Conservation (phyloP, 1,284 basidiomycete genomes). For the Sphaerobolus stellatus region DNA sequence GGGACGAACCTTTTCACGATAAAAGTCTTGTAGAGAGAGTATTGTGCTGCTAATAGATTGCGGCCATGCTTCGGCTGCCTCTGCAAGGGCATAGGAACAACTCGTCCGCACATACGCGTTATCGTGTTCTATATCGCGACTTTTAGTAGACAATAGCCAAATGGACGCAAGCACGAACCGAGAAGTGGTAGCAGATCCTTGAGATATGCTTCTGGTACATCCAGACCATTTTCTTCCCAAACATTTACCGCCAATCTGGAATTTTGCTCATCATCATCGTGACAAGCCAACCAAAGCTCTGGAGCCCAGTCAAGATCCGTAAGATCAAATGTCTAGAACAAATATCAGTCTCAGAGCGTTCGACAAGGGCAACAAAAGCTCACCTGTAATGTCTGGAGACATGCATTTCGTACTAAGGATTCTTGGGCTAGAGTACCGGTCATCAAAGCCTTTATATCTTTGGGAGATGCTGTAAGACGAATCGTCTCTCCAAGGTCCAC, state of each 20-base stretch:
- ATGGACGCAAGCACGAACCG: constrained; percentile 44
- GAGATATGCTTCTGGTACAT: constrained; percentile 78
- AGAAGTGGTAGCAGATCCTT: constrained; percentile 66
- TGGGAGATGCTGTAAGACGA: constrained; percentile 57
- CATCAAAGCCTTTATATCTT: constrained; percentile 71
- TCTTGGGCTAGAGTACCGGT: constrained; percentile 83
- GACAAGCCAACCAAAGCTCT: constrained; percentile 85
- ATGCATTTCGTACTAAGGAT: constrained; percentile 84
- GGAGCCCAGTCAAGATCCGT: constrained; percentile 94
- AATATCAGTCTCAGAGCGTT: constrained; percentile 7
- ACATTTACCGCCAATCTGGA: constrained; percentile 77
- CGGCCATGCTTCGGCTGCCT: constrained; percentile 76
- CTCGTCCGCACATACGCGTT: constrained; percentile 85
- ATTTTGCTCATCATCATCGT: constrained; percentile 93
- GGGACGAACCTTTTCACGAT: constrained; percentile 71
- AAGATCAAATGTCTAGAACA: constrained; percentile 81
- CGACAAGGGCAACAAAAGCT: constrained; percentile 14
- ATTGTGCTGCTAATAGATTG: constrained; percentile 55
- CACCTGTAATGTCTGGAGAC: constrained; percentile 89
- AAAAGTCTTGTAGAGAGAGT: constrained; percentile 64
- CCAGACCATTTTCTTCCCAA: constrained; percentile 97
- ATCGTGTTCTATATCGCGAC: constrained; percentile 53
- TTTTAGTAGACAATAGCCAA: constrained; percentile 3
- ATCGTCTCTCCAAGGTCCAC: constrained; percentile 85
- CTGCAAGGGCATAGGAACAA: constrained; percentile 74